Percentiles rank a stretch among this genome's conserved stretches.
These are phyloP conservation scores for Phytophthora agathidicida DNA, from an alignment of 352 stramenopile genomes.

Conservation along the genomic window DNA sequence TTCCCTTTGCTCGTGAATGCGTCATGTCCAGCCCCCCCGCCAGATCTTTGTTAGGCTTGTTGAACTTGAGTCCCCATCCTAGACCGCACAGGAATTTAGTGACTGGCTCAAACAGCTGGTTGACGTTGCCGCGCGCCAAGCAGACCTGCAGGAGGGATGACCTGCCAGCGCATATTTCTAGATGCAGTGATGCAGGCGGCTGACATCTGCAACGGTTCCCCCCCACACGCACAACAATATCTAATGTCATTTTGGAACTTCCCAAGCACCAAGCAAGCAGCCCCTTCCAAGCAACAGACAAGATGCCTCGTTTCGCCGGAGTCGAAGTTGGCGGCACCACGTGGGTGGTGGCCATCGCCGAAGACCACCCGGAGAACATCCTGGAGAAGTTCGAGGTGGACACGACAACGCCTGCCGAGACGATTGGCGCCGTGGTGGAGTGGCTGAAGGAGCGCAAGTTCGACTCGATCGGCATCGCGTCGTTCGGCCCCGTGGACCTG, in stretches of 20 bases:
- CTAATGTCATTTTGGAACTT: conserved; percentile 25
- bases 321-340: conserved; percentile 96
- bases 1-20: background rate
- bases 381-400: conserved; percentile 80
- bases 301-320: conserved; percentile 45
- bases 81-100: conserved; percentile 6
- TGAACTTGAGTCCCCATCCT: conserved; percentile 31
- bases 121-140: conserved; percentile 28
- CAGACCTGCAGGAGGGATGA: conserved; percentile 18
- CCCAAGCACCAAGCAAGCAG: conserved; percentile 14
- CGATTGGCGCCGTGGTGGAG: conserved; percentile 69
- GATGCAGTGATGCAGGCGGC: background rate
- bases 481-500: conserved; percentile 94
- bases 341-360: conserved; percentile 93
- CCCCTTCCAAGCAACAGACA: conserved; percentile 2
- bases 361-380: conserved; percentile 90
- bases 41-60: conserved; percentile 31
- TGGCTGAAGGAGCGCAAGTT: conserved; percentile 89
- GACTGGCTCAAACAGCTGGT: conserved; percentile 25
- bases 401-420: conserved; percentile 89
- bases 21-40: no score
- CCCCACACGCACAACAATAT: no score
- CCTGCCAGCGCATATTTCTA: background rate
- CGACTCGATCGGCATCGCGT: conserved; percentile 92
- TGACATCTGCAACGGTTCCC: no score